Evolutionary conservation across 2,329 filamentous ascomycete genomes (phyloP).

Genomic region (Fonsecaea pugnacius): DNA sequence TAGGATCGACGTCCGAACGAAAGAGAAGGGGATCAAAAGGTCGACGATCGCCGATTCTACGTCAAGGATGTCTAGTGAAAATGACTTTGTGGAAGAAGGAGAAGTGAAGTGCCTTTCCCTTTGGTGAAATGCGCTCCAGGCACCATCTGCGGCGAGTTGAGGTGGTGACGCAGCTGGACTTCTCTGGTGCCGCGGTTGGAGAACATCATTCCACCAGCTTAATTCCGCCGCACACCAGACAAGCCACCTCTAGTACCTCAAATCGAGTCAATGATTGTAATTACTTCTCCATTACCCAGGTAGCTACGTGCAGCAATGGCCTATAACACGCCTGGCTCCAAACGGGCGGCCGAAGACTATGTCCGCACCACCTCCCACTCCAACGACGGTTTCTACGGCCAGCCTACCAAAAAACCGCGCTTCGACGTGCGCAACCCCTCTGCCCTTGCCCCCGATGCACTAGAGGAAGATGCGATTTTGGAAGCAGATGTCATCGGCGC

Average conservation of each 20-base stretch:
- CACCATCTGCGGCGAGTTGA: constrained; percentile 7
- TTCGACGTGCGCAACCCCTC: constrained; percentile 97
- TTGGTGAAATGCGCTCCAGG: not conserved
- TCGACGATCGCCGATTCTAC: not conserved
- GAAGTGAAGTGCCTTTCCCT: not conserved
- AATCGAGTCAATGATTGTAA: not conserved
- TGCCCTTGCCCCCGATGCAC: constrained; percentile 80
- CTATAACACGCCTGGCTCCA: constrained; percentile 55
- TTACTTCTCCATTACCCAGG: not conserved
- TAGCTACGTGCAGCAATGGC: constrained; percentile 11
- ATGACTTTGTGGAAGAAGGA: not conserved
- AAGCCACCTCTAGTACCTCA: not conserved
- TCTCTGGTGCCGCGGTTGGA: not conserved
- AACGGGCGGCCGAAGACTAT: constrained; percentile 80
- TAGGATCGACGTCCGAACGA: not conserved
- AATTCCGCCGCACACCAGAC: not conserved
- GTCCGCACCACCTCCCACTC: constrained; percentile 68
- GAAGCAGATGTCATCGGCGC: constrained; percentile 91
- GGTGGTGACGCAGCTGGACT: constrained; percentile 11
- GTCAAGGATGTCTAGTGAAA: not conserved
- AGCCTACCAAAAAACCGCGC: constrained; percentile 74
- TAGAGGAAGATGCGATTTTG: constrained; percentile 74
- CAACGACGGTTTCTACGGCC: constrained; percentile 43
- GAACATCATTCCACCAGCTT: not conserved
- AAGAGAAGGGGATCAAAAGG: not conserved